Percentiles rank a stretch among this genome's conserved stretches.
phyloP scores from a whole-genome alignment of 2,329 filamentous ascomycete genomes.

The Reticulascus tulasneorum region DNA sequence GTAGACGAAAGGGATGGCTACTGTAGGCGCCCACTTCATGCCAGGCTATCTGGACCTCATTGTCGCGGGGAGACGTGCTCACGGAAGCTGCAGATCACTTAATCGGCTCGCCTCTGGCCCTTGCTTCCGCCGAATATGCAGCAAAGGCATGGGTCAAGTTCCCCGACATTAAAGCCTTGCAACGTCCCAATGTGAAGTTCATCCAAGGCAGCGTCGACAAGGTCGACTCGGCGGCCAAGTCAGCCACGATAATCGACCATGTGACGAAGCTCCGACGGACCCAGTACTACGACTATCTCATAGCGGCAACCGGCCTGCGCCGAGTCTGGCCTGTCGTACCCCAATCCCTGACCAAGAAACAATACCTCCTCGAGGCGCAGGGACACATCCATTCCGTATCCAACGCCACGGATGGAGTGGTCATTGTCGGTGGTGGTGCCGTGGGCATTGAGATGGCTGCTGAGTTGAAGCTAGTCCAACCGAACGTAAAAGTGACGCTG shows the following conservation, averaged over 20 bases:
- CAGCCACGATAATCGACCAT: constrained; percentile 50
- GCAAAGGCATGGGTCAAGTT: constrained; percentile 68
- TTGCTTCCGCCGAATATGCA: constrained; percentile 60
- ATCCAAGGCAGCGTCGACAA: constrained; percentile 61
- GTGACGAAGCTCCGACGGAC: constrained; percentile 37
- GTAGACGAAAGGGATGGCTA: constrained; percentile 81
- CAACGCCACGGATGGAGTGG: constrained; percentile 53
- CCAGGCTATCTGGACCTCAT: constrained; percentile 3
- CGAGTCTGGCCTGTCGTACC: constrained; percentile 71
- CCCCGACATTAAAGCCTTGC: constrained; percentile 62
- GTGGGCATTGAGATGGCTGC: constrained; percentile 81
- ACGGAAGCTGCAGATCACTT: constrained; percentile 55
- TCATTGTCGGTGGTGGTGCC: constrained; percentile 73
- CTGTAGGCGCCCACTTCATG: constrained; percentile 48
- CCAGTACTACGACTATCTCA: constrained; percentile 68
- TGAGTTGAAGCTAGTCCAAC: constrained; percentile 67
- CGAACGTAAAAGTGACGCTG: constrained; percentile 63
- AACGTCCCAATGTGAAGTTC: constrained; percentile 56
- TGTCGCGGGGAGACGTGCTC: constrained; percentile 3
- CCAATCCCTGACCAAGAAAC: constrained; percentile 55
- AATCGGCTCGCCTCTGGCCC: constrained; percentile 70
- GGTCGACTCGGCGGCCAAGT: constrained; percentile 57
- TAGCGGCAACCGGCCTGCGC: constrained; percentile 66
- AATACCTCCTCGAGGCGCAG: constrained; percentile 59
- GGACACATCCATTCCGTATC: constrained; percentile 54